Evolutionary conservation across 257 asterid species (phyloP), one percentile per base, ranked within the genome.

Genomic region (Lantana camara): DNA sequence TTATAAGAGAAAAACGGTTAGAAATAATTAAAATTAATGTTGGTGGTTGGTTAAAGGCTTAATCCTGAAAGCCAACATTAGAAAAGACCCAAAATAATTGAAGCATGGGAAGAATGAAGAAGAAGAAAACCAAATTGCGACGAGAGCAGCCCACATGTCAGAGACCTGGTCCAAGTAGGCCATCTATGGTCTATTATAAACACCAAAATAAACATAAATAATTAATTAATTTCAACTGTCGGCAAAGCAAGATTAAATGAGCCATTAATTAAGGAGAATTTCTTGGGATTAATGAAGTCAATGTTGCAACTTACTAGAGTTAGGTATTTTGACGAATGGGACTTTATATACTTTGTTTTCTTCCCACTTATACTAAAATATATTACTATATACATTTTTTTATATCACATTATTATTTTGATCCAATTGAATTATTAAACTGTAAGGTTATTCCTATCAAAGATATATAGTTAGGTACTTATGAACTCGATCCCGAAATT

Each of bases 191-290:
- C 49, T 8, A 55, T 9, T 0, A 15, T 16, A 13, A 24, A 5
- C 21, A n/a, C 45, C 2, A 32, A 1, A 30, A 32, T 15, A 15
- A 40, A n/a, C n/a, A n/a, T n/a, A n/a, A n/a, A n/a, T n/a, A n/a
- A 14, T 35, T 4, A 42, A 42, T 42, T 14, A 20, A 53, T 53
- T 14, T 66, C 41, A 12, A 66, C 22, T 66, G 71, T 66, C 71
- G 71, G 64, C 64, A 66, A 34, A 16, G 63, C 20, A 15, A 41
- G 42, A 53, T 40, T 53, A 53, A 27, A 41, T 24, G 54, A 9
- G 23, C 56, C 37, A 27, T 27, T 27, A 9, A 5, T 40, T 38
- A n/a, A 13, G 48, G 35, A 24, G 48, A 57, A 37, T 20, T 9
- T 35, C 17, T 46, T 2, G 23, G 51, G 3, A 40, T 40, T 10